Evolutionary conservation across 495 filamentous ascomycete species (phyloP).

Genomic region (Umbilicaria muhlenbergii): DNA sequence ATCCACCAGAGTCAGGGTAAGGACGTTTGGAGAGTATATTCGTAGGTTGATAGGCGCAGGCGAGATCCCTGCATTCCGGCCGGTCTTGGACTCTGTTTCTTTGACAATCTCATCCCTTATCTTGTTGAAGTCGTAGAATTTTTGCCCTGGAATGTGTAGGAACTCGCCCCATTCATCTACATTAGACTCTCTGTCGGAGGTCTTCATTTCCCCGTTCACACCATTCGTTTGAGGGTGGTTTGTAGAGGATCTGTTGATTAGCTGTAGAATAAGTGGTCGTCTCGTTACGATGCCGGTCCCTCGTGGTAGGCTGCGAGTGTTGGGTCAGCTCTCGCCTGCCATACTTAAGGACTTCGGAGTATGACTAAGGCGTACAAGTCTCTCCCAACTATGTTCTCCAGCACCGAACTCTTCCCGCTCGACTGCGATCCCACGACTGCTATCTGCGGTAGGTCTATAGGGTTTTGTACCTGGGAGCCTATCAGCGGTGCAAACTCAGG

Average conservation of each 20-base stretch:
- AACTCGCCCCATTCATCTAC: slow-evolving; percentile 98
- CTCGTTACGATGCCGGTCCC: slow-evolving; percentile 96
- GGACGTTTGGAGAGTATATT: slow-evolving; percentile 95
- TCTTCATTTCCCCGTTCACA: slow-evolving; percentile 50
- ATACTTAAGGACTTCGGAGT: background rate
- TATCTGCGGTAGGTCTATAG: slow-evolving; percentile 98
- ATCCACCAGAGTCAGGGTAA: slow-evolving; percentile 96
- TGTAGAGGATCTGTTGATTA: slow-evolving; percentile 70
- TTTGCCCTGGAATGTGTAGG: slow-evolving; percentile 93
- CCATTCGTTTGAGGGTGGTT: slow-evolving; percentile 54
- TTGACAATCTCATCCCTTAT: slow-evolving; percentile 95
- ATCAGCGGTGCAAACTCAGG: background rate
- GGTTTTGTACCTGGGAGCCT: slow-evolving; percentile 64
- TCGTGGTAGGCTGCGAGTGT: slow-evolving; percentile 63
- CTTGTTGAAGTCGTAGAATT: slow-evolving; percentile 98
- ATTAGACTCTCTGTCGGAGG: slow-evolving; percentile 74
- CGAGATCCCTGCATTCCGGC: slow-evolving; percentile 90
- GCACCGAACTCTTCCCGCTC: slow-evolving; percentile 97
- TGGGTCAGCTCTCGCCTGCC: slow-evolving; percentile 9
- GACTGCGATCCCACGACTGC: slow-evolving; percentile 98
- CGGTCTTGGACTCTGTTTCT: slow-evolving; percentile 94
- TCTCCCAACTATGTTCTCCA: slow-evolving; percentile 97
- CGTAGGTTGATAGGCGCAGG: slow-evolving; percentile 91
- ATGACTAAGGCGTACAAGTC: slow-evolving; percentile 62
- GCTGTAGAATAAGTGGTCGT: slow-evolving; percentile 89